These are phyloP conservation scores for Populus trichocarpa DNA, from an alignment of 441 rosid species.

Conservation along the genomic window DNA sequence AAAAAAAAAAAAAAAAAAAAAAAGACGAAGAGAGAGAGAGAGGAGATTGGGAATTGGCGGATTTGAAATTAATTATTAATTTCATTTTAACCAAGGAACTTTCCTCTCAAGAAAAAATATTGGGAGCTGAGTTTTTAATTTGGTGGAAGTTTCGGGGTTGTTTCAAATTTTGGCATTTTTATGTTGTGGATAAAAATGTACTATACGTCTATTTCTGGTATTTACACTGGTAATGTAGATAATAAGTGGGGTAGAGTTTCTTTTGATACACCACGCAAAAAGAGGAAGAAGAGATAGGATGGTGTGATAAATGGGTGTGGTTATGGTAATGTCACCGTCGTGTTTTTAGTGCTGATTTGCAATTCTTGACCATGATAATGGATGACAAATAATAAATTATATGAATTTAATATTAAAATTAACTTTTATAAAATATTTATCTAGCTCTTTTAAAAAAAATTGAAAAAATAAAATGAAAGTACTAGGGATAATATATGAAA, in stretches of 20 bases:
- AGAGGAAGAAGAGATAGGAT: background rate
- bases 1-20: too few relatives aligned
- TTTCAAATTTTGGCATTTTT: constrained; percentile 25
- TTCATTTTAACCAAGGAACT: background rate
- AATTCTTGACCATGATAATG: too few relatives aligned
- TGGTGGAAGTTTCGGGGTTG: constrained; percentile 26
- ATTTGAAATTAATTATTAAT: constrained; percentile 21
- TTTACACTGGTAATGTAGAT: background rate
- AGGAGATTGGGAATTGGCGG: constrained; percentile 7
- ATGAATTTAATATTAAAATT: too few relatives aligned
- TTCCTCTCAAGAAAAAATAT: background rate
- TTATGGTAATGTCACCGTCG: background rate
- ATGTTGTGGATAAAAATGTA: constrained; percentile 19
- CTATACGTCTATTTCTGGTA: background rate
- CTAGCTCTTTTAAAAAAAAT: too few relatives aligned
- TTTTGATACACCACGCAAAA: background rate
- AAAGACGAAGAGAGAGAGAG: too few relatives aligned
- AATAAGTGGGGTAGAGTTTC: background rate
- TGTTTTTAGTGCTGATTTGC: background rate
- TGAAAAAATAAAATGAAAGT: too few relatives aligned
- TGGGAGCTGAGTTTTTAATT: background rate
- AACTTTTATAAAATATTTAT: too few relatives aligned
- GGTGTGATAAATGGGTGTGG: background rate
- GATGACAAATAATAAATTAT: too few relatives aligned
- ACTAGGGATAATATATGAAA: too few relatives aligned